Percentiles rank a stretch among this genome's conserved stretches.
Conservation (phyloP, 2,329 filamentous ascomycete genomes). For the Pseudocercospora macadamiae region DNA sequence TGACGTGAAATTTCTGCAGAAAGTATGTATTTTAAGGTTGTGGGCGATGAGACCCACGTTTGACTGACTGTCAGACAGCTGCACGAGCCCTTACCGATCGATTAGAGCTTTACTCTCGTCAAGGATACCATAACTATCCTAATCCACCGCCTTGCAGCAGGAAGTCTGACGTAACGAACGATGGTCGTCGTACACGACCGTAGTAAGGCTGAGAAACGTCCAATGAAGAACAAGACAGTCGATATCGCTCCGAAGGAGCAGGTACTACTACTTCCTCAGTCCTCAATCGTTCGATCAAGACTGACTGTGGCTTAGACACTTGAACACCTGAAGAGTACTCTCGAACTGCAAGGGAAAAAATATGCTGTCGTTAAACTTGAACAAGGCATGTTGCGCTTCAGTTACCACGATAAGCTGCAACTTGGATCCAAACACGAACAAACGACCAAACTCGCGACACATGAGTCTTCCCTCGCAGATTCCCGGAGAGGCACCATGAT, state of each 20-base stretch:
- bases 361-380: constrained; percentile 22
- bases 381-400: constrained; percentile 16
- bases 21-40: neutral
- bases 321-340: constrained; percentile 7
- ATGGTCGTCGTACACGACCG: constrained; percentile 11
- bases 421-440: constrained; percentile 9
- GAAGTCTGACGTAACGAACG: neutral
- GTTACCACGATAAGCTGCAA: constrained; percentile 12
- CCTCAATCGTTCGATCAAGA: neutral
- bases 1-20: neutral
- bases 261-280: neutral
- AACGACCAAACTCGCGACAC: constrained; percentile 6
- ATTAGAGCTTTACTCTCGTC: neutral
- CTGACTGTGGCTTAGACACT: constrained; percentile 6
- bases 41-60: neutral
- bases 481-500: neutral
- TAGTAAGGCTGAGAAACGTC: neutral
- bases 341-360: constrained; percentile 6
- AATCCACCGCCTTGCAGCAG: neutral
- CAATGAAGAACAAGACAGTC: neutral
- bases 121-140: neutral
- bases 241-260: neutral
- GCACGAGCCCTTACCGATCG: neutral
- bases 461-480: neutral
- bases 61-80: neutral